Evolutionary conservation across 2,329 filamentous ascomycete genomes (phyloP), one percentile per base, ranked within the genome.

Genomic region (Cercospora sp.): DNA sequence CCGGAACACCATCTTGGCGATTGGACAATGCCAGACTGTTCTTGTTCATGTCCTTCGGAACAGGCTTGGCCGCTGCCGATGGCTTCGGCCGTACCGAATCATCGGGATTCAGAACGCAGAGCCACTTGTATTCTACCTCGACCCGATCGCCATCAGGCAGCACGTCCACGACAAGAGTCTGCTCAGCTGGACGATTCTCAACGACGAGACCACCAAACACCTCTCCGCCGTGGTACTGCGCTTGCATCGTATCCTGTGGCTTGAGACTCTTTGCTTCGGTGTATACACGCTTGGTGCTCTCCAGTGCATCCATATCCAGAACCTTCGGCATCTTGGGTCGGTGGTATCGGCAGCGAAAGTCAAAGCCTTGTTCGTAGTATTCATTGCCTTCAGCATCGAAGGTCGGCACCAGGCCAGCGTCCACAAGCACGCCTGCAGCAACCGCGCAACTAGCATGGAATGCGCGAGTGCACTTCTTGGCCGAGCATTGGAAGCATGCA

Each of bases 401-500:
- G 2, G 96, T 91, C 0, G 93, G 91, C 31, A 96, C 89, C 39
- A 93, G 88, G 31, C 92, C 92, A 74, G 93, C 88, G 77, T 99
- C 94, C 60, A 97, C 89, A 77, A 96, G 91, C 1, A 97, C 93
- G 66, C 95, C 95, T 39, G 94, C 94, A 23, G 94, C 90, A 7
- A 93, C 90, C 2, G 95, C 95, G 78, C 95, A 99, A 1, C 94
- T 98, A 16, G 94, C 92, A 78, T 99, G 95, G 80, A 97, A 99
- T 8, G 94, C 91, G 71, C 95, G 86, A 3, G 92, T 91, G 75
- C 95, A 99, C 79, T 97, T 98, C 83, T 94, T 94, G 73, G 93
- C 90, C 0, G 93, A 96, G 80, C 95, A 99, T 79, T 98, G 94
- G 81, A 99, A 96, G 81, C 94, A 97, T 16, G 93, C 93, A n/a